Evolutionary conservation across 805 yeast species (phyloP).

Genomic region (Scheffersomyces spartinae): DNA sequence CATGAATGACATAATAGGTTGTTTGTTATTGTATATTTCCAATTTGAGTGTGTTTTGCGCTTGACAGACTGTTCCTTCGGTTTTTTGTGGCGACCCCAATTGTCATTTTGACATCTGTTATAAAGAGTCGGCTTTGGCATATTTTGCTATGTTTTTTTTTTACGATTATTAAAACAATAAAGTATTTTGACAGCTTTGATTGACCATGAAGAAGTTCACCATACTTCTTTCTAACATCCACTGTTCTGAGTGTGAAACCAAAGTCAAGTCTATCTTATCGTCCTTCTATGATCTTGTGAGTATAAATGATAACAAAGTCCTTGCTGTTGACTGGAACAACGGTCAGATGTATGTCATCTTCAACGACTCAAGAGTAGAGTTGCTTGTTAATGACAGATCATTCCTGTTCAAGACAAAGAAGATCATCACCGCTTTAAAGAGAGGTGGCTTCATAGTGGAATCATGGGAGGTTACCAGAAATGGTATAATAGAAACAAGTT

Average conservation of each 20-base stretch:
- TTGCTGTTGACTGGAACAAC: background rate
- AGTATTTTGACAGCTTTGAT: no score
- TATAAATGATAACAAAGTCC: background rate
- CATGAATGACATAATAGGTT: no score
- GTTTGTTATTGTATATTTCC: no score
- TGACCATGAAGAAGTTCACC: constrained; percentile 14
- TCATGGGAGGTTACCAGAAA: constrained; percentile 27
- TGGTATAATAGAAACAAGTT: no score
- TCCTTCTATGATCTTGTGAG: constrained; percentile 4
- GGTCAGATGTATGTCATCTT: background rate
- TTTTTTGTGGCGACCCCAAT: no score
- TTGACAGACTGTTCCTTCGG: no score
- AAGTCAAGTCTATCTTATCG: constrained; percentile 8
- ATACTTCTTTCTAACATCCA: constrained; percentile 20
- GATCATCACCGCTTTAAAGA: constrained; percentile 9
- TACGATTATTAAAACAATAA: no score
- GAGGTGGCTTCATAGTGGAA: constrained; percentile 17
- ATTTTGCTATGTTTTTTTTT: no score
- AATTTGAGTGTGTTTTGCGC: no score
- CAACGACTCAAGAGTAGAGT: constrained; percentile 2
- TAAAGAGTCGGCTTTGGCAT: no score
- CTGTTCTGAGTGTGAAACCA: constrained; percentile 23
- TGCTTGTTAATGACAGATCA: no score
- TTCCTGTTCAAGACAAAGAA: constrained; percentile 12
- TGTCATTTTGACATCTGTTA: no score